Conservation (phyloP, 208 protist species). For the Trichomonas vaginalis region DNA sequence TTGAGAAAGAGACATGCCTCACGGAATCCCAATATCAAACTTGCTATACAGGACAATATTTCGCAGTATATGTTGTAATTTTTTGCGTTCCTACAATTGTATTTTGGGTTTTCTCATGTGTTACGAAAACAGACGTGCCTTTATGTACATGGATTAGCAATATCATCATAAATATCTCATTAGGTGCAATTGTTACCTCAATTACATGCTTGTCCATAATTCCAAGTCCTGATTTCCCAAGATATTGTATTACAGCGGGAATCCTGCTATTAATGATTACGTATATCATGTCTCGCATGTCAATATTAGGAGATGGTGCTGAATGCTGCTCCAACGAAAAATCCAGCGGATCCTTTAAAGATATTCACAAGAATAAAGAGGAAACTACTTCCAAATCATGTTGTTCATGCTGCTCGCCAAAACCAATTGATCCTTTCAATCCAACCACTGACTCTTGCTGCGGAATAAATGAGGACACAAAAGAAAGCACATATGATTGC, state of each 20-base stretch:
- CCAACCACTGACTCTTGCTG: background rate
- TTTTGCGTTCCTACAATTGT: background rate
- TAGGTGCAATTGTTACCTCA: too few species aligned
- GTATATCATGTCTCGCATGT: background rate
- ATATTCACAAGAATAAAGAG: background rate
- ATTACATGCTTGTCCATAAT: too few species aligned
- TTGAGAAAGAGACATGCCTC: too few species aligned
- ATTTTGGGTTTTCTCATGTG: background rate
- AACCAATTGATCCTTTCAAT: background rate
- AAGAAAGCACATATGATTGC: background rate
- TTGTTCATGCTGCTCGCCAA: background rate
- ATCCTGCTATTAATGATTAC: background rate
- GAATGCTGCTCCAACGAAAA: background rate
- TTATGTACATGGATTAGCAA: background rate
- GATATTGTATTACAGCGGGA: too few species aligned
- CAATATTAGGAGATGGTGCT: background rate
- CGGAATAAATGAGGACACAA: background rate
- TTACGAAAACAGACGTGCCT: background rate
- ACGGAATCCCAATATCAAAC: background rate
- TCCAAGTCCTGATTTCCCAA: too few species aligned
- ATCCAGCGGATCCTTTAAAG: background rate
- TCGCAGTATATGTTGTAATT: background rate
- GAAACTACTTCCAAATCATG: background rate
- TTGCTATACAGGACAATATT: background rate
- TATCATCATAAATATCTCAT: too few species aligned